Conservation (phyloP, 139 green algal genomes). For the Chlorella sp. region DNA sequence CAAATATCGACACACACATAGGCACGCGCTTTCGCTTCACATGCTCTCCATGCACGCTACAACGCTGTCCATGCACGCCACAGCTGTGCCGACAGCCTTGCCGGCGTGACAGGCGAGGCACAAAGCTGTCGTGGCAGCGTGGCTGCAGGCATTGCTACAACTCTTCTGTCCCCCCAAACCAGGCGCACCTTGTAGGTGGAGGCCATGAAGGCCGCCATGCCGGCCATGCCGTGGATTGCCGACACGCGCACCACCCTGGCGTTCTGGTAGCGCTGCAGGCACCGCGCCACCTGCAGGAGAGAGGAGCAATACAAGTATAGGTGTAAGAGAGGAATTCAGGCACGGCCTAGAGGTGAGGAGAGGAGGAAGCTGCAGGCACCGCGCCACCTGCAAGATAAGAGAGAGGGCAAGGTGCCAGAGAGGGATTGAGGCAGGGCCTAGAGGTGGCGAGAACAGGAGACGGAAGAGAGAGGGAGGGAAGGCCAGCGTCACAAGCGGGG, state of each 20-base stretch:
- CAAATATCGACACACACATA: too few species aligned
- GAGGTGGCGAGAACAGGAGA: too few species aligned
- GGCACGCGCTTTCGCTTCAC: neutral
- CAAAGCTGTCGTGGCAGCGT: too few species aligned
- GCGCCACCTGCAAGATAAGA: too few species aligned
- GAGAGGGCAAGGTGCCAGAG: too few species aligned
- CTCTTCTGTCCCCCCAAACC: neutral
- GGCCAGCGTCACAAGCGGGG: too few species aligned
- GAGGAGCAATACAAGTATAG: neutral
- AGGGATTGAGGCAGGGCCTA: too few species aligned
- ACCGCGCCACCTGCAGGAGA: slow-evolving; percentile 9
- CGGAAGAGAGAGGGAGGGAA: too few species aligned
- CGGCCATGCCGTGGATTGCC: slow-evolving; percentile 87
- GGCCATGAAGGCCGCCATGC: slow-evolving; percentile 84
- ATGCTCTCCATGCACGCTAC: neutral
- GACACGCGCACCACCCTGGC: slow-evolving; percentile 66
- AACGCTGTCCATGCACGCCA: neutral
- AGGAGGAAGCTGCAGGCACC: too few species aligned
- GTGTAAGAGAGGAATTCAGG: too few species aligned
- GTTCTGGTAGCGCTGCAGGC: slow-evolving; percentile 49
- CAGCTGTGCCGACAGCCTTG: neutral
- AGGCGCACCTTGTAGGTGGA: slow-evolving; percentile 52
- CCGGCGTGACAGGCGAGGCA: too few species aligned
- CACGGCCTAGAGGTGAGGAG: too few species aligned
- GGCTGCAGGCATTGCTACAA: neutral